Percentiles rank a stretch among this genome's conserved stretches.
phyloP scores from a whole-genome alignment of 2,329 filamentous ascomycete species.

The Paracorniculantispora psalliotae region DNA sequence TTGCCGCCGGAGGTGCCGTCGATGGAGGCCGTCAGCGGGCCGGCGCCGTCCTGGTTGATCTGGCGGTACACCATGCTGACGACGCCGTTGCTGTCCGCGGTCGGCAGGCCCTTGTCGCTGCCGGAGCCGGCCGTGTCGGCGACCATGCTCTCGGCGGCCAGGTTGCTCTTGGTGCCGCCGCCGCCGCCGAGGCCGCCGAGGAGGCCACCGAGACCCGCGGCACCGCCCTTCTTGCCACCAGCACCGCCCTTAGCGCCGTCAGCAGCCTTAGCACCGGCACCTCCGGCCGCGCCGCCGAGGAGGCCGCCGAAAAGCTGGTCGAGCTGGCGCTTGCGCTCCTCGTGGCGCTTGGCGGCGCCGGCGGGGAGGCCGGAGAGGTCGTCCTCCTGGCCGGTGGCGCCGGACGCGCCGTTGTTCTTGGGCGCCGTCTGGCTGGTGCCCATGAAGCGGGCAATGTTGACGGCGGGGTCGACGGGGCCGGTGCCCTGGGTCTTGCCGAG shows the following conservation, averaged over 20 bases:
- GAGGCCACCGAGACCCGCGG: conserved; percentile 27
- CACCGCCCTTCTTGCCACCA: conserved; percentile 31
- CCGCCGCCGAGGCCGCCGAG: conserved; percentile 12
- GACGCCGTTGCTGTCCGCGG: conserved; percentile 51
- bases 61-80: conserved; percentile 59
- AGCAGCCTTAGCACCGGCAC: conserved; percentile 12
- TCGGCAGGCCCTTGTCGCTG: conserved; percentile 49
- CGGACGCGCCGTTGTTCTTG: conserved; percentile 34
- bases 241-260: background rate
- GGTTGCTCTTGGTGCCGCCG: conserved; percentile 31
- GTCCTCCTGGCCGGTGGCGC: conserved; percentile 39
- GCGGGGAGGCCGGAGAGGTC: conserved; percentile 29
- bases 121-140: conserved; percentile 47
- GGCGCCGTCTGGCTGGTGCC: conserved; percentile 32
- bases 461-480: conserved; percentile 52
- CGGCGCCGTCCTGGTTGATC: conserved; percentile 67
- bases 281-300: conserved; percentile 13
- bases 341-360: conserved; percentile 17
- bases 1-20: conserved; percentile 61
- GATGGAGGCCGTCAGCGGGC: conserved; percentile 55
- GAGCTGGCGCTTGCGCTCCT: conserved; percentile 25
- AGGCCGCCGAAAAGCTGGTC: conserved; percentile 25
- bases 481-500: conserved; percentile 60
- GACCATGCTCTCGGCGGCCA: conserved; percentile 43
- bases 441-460: conserved; percentile 59